Percentiles rank a stretch among this genome's conserved stretches.
Conservation (phyloP, 139 green algal genomes). For the Coccomyxa sp. region DNA sequence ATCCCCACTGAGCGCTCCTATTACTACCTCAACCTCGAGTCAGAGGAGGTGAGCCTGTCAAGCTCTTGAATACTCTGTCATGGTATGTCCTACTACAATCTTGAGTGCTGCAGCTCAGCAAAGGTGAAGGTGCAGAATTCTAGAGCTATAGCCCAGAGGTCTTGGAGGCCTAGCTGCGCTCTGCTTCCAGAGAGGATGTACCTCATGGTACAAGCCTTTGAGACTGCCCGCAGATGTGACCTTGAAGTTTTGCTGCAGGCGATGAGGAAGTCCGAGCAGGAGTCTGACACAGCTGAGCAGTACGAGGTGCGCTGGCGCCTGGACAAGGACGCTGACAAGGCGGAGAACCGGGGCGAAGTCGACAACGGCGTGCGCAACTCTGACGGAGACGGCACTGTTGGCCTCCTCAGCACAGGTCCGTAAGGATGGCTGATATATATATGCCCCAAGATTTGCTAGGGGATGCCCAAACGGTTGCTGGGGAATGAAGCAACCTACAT, state of each 20-base stretch:
- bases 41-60: neutral
- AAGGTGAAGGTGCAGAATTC: no score
- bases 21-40: constrained; percentile 41
- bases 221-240: no score
- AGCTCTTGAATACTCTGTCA: no score
- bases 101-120: no score
- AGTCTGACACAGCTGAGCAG: neutral
- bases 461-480: no score
- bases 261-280: neutral
- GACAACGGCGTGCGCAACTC: constrained; percentile 34
- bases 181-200: no score
- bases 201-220: no score
- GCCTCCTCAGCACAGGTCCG: constrained; percentile 61
- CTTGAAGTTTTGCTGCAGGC: no score
- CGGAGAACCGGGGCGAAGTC: neutral
- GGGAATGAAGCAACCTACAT: no score
- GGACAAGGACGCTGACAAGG: constrained; percentile 3
- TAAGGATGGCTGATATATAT: constrained; percentile 39
- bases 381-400: constrained; percentile 70
- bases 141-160: no score
- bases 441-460: constrained; percentile 25
- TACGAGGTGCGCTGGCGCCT: constrained; percentile 17
- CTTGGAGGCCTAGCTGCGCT: neutral
- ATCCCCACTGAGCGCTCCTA: constrained; percentile 67
- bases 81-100: no score